phyloP scores from a whole-genome alignment of 495 filamentous ascomycete species.

The Talaromyces stipitatus region DNA sequence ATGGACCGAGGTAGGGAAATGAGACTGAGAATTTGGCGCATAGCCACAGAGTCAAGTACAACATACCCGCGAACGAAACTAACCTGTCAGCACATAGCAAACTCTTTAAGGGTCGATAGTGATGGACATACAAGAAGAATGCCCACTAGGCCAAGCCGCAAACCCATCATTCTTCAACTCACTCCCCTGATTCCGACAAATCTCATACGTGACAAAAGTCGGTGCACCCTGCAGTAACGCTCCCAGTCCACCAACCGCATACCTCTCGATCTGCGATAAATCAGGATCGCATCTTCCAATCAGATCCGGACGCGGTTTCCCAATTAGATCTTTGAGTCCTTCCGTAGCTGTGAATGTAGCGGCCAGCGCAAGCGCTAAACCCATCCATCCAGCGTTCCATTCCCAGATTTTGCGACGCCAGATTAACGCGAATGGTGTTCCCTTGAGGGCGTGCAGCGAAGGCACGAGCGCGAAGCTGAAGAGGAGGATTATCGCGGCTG shows the following conservation, averaged over 20 bases:
- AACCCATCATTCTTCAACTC: slow-evolving; percentile 51
- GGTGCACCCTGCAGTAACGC: slow-evolving; percentile 31
- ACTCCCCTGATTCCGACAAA: slow-evolving; percentile 40
- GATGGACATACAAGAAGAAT: slow-evolving; percentile 51
- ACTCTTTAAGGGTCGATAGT: neutral
- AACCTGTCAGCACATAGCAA: neutral
- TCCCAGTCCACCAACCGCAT: slow-evolving; percentile 45
- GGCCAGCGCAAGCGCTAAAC: slow-evolving; percentile 49
- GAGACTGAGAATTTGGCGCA: slow-evolving; percentile 55
- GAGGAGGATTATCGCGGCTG: slow-evolving; percentile 43
- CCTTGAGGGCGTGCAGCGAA: slow-evolving; percentile 22
- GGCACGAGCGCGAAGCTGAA: slow-evolving; percentile 43
- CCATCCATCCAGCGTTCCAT: slow-evolving; percentile 58
- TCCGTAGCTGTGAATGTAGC: slow-evolving; percentile 51
- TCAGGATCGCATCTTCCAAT: slow-evolving; percentile 54
- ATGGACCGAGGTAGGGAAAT: slow-evolving; percentile 51
- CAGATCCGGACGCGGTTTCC: slow-evolving; percentile 59
- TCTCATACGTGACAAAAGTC: slow-evolving; percentile 42
- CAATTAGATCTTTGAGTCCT: slow-evolving; percentile 55
- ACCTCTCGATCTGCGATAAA: slow-evolving; percentile 28
- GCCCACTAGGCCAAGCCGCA: slow-evolving; percentile 59
- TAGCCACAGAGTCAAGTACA: slow-evolving; percentile 57
- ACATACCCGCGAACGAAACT: slow-evolving; percentile 57
- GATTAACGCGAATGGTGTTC: slow-evolving; percentile 21
- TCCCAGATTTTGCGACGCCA: slow-evolving; percentile 52